Base-by-base conservation (phyloP, 768 basidiomycete genomes). In the Termitomyces sp. region DNA sequence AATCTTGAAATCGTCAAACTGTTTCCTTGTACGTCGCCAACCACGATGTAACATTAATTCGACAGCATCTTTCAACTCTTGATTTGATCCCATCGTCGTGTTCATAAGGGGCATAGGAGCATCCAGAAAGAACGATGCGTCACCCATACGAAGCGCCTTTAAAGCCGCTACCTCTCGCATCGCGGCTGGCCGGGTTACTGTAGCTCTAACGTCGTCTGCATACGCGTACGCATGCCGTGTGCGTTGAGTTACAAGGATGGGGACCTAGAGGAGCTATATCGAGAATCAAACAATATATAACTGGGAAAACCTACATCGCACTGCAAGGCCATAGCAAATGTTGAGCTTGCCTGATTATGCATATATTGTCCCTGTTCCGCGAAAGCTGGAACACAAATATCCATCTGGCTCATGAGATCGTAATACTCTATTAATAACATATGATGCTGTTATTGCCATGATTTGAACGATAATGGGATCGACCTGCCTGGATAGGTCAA, bases 341-440 rank as follows among this genome's bases (percentile, higher is more conserved):
- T 77, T 9, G 78, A 80, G 59, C 76, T 78, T 12, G 78, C 77
- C 57, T 79, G 77, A 8, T 61, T 61, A 13, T 71, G 71, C 28
- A 49, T 32, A 50, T 73, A 77, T 66, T 78, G 77, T 9, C 69
- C 72, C 44, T 66, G 61, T 8, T 71, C 70, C 5, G 68, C 71
- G 55, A 80, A 79, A n/a, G 78, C 76, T 4, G 77, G 75, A 4
- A 80, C 63, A 44, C 78, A 76, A 48, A 80, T 69, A 58, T 80
- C 78, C 74, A 76, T 75, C 22, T 65, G 45, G 18, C 69, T 69
- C 70, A 80, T 75, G 35, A 77, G 61, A 39, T 66, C 61, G 57
- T 78, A 79, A 62, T 75, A 79, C 11, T 77, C 68, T 66, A 46
- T 48, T 8, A 32, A 28, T 28, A 28, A 28, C 28, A 54, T 22